Evolutionary conservation across 148 eudicot genomes (phyloP).

Genomic region (Chenopodium album): DNA sequence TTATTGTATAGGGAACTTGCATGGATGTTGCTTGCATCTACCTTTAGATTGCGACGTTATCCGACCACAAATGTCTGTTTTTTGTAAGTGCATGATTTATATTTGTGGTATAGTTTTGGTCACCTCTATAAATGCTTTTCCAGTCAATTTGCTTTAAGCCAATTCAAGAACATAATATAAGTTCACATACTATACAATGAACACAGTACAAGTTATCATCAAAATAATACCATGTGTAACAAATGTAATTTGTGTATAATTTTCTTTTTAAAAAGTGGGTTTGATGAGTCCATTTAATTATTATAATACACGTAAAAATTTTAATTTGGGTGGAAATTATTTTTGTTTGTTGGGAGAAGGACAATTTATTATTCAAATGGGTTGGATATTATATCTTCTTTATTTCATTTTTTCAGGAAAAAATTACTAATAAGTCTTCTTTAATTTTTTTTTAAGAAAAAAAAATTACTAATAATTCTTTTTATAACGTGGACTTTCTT

Average conservation of each 20-base stretch:
- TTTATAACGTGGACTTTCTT: too few relatives aligned
- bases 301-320: too few relatives aligned
- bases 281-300: neutral
- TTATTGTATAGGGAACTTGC: constrained; percentile 11
- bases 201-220: neutral
- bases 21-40: constrained; percentile 1
- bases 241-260: neutral
- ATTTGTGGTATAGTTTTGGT: neutral
- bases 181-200: neutral
- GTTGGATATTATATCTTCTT: too few relatives aligned
- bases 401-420: too few relatives aligned
- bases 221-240: neutral
- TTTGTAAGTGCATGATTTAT: neutral
- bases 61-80: neutral
- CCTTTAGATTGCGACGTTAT: neutral
- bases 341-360: neutral
- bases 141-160: neutral
- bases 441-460: too few relatives aligned
- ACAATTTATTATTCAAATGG: too few relatives aligned
- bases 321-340: neutral
- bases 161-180: neutral
- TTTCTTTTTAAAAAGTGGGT: neutral
- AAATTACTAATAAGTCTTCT: too few relatives aligned
- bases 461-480: too few relatives aligned
- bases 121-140: neutral